Evolutionary conservation across 1,139 yeast genomes (phyloP).

Genomic region (Cylindricascospora bacillispora): DNA sequence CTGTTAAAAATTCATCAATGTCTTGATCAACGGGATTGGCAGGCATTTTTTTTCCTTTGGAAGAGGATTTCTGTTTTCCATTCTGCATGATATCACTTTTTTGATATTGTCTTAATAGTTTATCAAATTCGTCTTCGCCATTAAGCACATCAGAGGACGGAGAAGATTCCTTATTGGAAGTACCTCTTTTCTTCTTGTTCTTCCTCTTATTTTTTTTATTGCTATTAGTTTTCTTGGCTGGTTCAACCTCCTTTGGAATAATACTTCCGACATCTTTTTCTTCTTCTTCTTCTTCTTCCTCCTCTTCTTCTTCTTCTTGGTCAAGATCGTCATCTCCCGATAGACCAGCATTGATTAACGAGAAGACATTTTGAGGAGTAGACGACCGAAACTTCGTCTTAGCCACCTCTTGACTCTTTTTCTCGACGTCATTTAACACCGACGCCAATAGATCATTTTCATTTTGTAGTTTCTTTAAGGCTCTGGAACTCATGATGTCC

Average conservation of each 20-base stretch:
- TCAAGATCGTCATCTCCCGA: constrained; percentile 31
- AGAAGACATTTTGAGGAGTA: constrained; percentile 35
- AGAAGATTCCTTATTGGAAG: constrained; percentile 7
- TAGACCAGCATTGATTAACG: too few relatives aligned
- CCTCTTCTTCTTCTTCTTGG: constrained; percentile 24
- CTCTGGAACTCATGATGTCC: constrained; percentile 56
- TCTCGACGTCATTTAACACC: constrained; percentile 9
- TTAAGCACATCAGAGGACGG: neutral
- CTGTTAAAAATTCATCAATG: constrained; percentile 29
- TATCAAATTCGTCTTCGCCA: constrained; percentile 24
- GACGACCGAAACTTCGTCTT: constrained; percentile 5
- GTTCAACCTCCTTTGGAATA: constrained; percentile 5
- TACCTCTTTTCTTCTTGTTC: constrained; percentile 9
- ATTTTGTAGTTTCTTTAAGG: constrained; percentile 39
- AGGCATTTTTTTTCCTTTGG: constrained; percentile 3
- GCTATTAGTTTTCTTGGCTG: constrained; percentile 8
- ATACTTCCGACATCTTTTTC: neutral
- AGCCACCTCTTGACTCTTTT: constrained; percentile 6
- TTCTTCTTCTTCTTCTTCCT: constrained; percentile 6
- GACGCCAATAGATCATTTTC: constrained; percentile 28
- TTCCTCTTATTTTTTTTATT: constrained; percentile 16
- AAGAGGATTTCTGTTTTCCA: constrained; percentile 8
- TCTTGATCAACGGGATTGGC: constrained; percentile 7
- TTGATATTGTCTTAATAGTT: constrained; percentile 18
- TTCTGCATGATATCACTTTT: constrained; percentile 12